Evolutionary conservation across 2,329 filamentous ascomycete species (phyloP), one percentile per base, ranked within the genome.

Genomic region (Zymoseptoria crescenta): DNA sequence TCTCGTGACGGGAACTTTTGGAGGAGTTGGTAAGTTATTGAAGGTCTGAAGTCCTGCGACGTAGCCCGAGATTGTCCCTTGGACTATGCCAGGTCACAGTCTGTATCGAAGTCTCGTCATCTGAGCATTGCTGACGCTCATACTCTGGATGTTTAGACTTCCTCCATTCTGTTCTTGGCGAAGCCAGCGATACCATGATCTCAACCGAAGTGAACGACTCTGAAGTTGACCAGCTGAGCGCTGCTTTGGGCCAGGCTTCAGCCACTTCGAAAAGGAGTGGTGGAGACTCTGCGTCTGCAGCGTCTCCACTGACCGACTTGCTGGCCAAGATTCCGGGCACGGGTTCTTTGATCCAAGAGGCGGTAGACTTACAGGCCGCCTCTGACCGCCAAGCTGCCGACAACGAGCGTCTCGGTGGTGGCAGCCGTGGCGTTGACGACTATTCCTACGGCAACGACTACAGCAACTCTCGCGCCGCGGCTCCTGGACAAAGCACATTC

Each of bases 321-420:
- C 75, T 96, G 21, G 80, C 82, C 52, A 87, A 93, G 69, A 80
- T 97, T 2, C 93, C 93, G 56, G 83, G 72, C 5, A 79, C 78
- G 41, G 70, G 76, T 20, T 70, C 71, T 24, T 72, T 81, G 1
- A 73, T 77, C 9, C 70, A 76, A 52, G 77, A 82, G 69, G 80
- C 80, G 1, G 68, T 72, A 6, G 64, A 67, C 19, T 70, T 82
- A 1, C 77, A 81, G 66, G 73, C 75, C 6, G 71, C 74, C 4
- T 79, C 80, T 16, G 75, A 81, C 61, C 50, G 73, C 5, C 77
- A 80, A 58, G 77, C 77, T 56, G 73, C 74, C 49, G 66, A 72
- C 20, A 78, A 75, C 54, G 62, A 66, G 49, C 56, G 62, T 21
- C 52, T 41, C 13, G 52, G 62, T 45, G 66, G 64, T 8, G 59